phyloP scores from a whole-genome alignment of 805 yeast species.

The Candida taoyuanica region DNA sequence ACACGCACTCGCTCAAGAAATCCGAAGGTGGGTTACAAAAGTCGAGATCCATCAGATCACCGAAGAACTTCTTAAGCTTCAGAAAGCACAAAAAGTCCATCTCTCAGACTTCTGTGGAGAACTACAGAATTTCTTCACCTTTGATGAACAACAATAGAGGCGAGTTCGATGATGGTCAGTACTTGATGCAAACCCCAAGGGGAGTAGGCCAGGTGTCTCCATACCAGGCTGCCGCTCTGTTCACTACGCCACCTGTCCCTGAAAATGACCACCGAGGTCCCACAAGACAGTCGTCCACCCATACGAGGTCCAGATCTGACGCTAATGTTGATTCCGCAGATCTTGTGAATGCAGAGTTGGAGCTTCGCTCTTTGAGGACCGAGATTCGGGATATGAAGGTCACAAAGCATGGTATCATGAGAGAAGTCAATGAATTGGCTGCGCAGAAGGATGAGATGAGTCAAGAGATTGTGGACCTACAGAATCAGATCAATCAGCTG shows the following conservation, averaged over 20 bases:
- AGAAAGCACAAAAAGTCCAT: constrained; percentile 25
- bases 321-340: constrained; percentile 20
- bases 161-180: constrained; percentile 11
- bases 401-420: constrained; percentile 38
- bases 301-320: constrained; percentile 18
- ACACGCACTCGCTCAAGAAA: not conserved
- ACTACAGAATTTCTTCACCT: constrained; percentile 25
- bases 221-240: constrained; percentile 23
- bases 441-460: constrained; percentile 42
- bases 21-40: constrained; percentile 4
- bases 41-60: constrained; percentile 24
- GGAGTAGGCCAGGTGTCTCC: constrained; percentile 13
- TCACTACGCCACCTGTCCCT: constrained; percentile 28
- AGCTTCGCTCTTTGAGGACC: constrained; percentile 36
- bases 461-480: constrained; percentile 30
- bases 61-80: constrained; percentile 24
- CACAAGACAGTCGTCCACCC: constrained; percentile 11
- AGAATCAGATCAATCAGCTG: constrained; percentile 20
- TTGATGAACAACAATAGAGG: constrained; percentile 9
- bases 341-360: constrained; percentile 28
- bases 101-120: constrained; percentile 23
- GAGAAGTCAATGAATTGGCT: constrained; percentile 50
- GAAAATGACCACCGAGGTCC: constrained; percentile 3
- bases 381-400: constrained; percentile 39
- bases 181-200: constrained; percentile 15